Evolutionary conservation across 2,329 filamentous ascomycete genomes (phyloP), one percentile per base, ranked within the genome.

Genomic region (Cladosporium austrohemisphaericum): DNA sequence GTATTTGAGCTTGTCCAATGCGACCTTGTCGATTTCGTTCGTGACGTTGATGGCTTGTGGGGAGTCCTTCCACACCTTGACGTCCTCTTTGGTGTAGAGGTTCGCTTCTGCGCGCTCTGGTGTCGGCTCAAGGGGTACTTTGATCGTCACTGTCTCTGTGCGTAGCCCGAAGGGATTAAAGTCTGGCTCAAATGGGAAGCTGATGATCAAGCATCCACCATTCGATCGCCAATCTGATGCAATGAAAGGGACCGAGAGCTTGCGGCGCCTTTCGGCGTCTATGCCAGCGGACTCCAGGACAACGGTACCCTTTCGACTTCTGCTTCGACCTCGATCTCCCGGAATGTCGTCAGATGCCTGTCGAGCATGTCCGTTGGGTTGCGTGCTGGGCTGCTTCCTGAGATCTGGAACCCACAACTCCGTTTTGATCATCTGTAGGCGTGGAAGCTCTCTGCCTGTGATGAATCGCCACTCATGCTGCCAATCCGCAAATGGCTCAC

Each of bases 361-460:
- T 9, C 44, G 37, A 14, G 20, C 25, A 10, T 47, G 44, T 14
- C 33, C 25, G 11, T 2, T 29, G n/a, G 40, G 13, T 43, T 47
- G 18, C 5, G n/a, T 25, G 5, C 22, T 13, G 14, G 18, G 5
- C 4, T 31, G 18, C 22, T 45, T 45, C 23, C 40, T 37, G 6
- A 52, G 37, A 66, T 88, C 84, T 0, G 86, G 85, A 20, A 84
- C 67, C 84, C 85, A 91, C n/a, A 84, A 68, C 57, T 83, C 75
- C 0, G 78, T 76, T 50, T 73, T 76, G 43, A 96, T 76, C 38
- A 82, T 83, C 6, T 88, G 84, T 44, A 97, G 75, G 33, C 76
- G 77, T 1, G 88, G 82, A 56, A 82, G 83, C 56, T 85, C 78
- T 49, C 85, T 73, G 63, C 83, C 80, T 0, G 86, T 88, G 64